Percentiles rank a stretch among this genome's conserved stretches.
phyloP scores from a whole-genome alignment of 2,329 filamentous ascomycete species.

The Pyrenochaeta sp. region DNA sequence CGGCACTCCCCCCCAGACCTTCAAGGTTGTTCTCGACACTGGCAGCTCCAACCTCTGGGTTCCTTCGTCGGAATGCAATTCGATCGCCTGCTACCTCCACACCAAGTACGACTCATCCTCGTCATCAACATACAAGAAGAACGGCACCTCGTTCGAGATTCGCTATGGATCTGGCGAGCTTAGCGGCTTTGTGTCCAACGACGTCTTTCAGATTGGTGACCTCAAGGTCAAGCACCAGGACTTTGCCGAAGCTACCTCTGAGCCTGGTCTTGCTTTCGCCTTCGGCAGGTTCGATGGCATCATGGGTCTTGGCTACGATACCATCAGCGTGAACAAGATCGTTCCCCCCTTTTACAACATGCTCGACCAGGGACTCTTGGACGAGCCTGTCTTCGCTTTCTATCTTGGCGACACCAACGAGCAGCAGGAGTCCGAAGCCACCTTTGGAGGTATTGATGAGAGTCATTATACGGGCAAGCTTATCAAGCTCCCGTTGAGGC shows the following conservation, averaged over 20 bases:
- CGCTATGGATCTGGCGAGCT: conserved; percentile 94
- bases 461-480: conserved; percentile 85
- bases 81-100: conserved; percentile 98
- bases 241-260: conserved; percentile 94
- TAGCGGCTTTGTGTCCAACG: conserved; percentile 91
- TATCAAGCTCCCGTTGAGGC: conserved; percentile 90
- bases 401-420: conserved; percentile 83
- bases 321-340: conserved; percentile 96
- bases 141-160: conserved; percentile 92
- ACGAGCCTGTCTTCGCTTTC: conserved; percentile 95
- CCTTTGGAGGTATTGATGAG: conserved; percentile 89
- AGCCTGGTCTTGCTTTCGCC: conserved; percentile 96
- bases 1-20: conserved; percentile 89
- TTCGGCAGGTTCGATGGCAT: conserved; percentile 98
- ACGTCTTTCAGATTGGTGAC: conserved; percentile 87
- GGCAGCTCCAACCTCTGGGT: conserved; percentile 99
- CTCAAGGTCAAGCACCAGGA: conserved; percentile 87
- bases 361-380: conserved; percentile 86
- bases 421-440: conserved; percentile 81
- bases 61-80: conserved; percentile 86
- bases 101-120: conserved; percentile 91
- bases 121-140: conserved; percentile 92
- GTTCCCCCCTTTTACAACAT: conserved; percentile 97
- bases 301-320: conserved; percentile 91
- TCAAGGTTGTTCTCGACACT: conserved; percentile 99